Evolutionary conservation across 140 eudicot genomes (phyloP).

Genomic region (Senecio squalidus): DNA sequence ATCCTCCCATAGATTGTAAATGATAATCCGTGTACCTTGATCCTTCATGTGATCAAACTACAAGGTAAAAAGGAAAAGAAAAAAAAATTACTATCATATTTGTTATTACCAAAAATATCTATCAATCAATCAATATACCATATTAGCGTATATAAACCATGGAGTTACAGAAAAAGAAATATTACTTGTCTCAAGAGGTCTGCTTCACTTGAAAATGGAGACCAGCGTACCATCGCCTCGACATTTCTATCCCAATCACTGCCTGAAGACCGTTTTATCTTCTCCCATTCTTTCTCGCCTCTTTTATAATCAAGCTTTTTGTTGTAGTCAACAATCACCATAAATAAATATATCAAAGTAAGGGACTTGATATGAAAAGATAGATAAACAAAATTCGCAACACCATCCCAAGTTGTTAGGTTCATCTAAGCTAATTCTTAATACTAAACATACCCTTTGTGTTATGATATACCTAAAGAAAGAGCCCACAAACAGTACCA

Average conservation of each 20-base stretch:
- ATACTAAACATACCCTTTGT: no score
- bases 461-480: no score
- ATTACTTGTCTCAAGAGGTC: slow-evolving; percentile 75
- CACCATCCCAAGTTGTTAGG: no score
- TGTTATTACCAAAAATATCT: no score
- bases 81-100: slow-evolving; percentile 9
- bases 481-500: no score
- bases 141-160: no score
- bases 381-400: slow-evolving; percentile 9
- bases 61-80: neutral
- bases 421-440: no score
- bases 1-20: slow-evolving; percentile 96
- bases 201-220: slow-evolving; percentile 80
- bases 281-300: slow-evolving; percentile 42
- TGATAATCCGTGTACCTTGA: slow-evolving; percentile 79
- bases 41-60: slow-evolving; percentile 73
- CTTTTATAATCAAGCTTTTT: slow-evolving; percentile 74
- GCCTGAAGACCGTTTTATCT: slow-evolving; percentile 49
- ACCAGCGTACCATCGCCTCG: slow-evolving; percentile 72
- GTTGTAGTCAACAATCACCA: slow-evolving; percentile 1
- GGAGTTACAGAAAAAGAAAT: neutral
- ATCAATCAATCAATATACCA: no score
- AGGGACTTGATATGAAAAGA: slow-evolving; percentile 2
- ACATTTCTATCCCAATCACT: slow-evolving; percentile 64
- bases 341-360: neutral